A percentile compares a stretch with the other conserved stretches of the same genome.
These are phyloP conservation scores for Wilhelminamyces savonicus DNA, from an alignment of 805 yeast species.

Conservation along the genomic window DNA sequence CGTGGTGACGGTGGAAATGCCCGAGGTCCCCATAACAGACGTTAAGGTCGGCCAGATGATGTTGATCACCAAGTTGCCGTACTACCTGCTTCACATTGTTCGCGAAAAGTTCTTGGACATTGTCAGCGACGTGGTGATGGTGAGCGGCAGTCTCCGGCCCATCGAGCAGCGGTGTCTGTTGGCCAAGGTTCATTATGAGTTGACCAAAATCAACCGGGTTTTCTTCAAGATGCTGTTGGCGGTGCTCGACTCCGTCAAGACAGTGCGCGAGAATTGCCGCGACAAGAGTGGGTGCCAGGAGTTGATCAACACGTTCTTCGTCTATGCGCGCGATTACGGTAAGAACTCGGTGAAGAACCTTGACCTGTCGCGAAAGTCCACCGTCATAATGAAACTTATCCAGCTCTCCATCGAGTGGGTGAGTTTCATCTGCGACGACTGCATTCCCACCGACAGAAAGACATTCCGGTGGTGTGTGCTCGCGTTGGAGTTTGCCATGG, in stretches of 20 bases:
- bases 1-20: constrained; percentile 49
- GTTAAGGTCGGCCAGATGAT: constrained; percentile 64
- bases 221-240: constrained; percentile 64
- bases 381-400: constrained; percentile 65
- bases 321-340: constrained; percentile 78
- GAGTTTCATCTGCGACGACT: constrained; percentile 86
- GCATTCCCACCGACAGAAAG: constrained; percentile 83
- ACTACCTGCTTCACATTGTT: constrained; percentile 45
- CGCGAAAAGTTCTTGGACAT: constrained; percentile 51
- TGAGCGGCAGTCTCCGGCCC: constrained; percentile 27
- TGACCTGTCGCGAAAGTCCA: constrained; percentile 60
- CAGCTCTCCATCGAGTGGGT: constrained; percentile 86
- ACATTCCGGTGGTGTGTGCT: constrained; percentile 96
- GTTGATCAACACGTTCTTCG: constrained; percentile 63
- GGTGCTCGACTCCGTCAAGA: constrained; percentile 55
- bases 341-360: constrained; percentile 60
- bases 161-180: constrained; percentile 67
- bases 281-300: constrained; percentile 64
- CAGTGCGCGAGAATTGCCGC: constrained; percentile 47
- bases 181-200: constrained; percentile 65
- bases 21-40: constrained; percentile 44
- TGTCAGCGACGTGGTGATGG: constrained; percentile 47
- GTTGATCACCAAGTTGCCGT: constrained; percentile 66
- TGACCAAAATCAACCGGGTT: constrained; percentile 56
- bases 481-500: constrained; percentile 94